Evolutionary conservation across 2,329 filamentous ascomycete species (phyloP).

Genomic region (Talaromyces sp.): DNA sequence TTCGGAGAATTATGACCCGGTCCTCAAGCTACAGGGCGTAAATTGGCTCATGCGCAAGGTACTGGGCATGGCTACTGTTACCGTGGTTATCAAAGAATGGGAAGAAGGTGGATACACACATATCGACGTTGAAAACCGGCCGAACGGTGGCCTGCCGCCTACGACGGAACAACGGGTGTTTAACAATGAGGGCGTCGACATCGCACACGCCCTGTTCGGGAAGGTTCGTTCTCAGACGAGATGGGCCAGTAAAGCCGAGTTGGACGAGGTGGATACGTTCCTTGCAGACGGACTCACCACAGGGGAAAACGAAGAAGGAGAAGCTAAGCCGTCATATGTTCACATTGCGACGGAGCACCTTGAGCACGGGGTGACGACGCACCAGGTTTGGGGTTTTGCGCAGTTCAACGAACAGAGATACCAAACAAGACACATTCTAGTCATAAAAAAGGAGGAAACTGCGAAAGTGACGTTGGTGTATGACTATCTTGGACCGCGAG

Average conservation of each 20-base stretch:
- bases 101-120: neutral
- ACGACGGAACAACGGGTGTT: neutral
- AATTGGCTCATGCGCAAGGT: slow-evolving; percentile 8
- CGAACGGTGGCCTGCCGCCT: neutral
- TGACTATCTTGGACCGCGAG: slow-evolving; percentile 1
- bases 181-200: neutral
- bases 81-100: slow-evolving; percentile 1
- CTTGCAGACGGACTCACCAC: neutral
- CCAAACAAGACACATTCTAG: slow-evolving; percentile 1
- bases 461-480: neutral
- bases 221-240: neutral
- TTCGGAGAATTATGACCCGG: slow-evolving; percentile 1
- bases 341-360: neutral
- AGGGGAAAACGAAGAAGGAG: neutral
- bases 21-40: slow-evolving; percentile 2
- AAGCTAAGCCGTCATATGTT: neutral
- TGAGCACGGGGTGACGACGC: neutral
- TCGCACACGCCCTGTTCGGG: neutral
- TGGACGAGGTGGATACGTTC: neutral
- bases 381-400: slow-evolving; percentile 5
- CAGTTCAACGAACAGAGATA: slow-evolving; percentile 3
- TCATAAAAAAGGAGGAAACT: neutral
- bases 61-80: slow-evolving; percentile 5
- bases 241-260: neutral
- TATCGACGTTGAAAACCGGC: slow-evolving; percentile 3